A percentile compares a stretch with the other conserved stretches of the same genome.
These are phyloP conservation scores for Pichia pseudocactophila DNA, from an alignment of 805 yeast genomes.

Conservation along the genomic window DNA sequence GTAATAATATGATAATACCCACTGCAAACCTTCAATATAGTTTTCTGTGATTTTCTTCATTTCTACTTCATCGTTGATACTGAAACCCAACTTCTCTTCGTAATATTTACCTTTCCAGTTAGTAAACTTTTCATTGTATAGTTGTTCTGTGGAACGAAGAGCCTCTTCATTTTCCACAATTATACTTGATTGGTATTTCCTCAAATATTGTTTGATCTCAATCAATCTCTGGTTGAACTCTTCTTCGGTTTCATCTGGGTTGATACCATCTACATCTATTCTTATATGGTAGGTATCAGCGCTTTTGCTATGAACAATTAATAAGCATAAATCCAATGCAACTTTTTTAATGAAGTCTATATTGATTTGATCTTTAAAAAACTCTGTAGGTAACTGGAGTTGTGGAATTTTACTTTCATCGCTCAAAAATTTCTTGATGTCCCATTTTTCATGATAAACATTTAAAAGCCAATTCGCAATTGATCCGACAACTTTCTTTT, in stretches of 20 bases:
- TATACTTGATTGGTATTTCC: constrained; percentile 57
- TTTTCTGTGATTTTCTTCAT: constrained; percentile 62
- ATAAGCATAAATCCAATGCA: constrained; percentile 58
- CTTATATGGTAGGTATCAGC: constrained; percentile 48
- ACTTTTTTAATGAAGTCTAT: constrained; percentile 54
- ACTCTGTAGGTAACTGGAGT: constrained; percentile 38
- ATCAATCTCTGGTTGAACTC: constrained; percentile 47
- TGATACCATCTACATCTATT: constrained; percentile 66
- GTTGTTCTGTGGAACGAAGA: constrained; percentile 43
- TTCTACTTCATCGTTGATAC: constrained; percentile 49
- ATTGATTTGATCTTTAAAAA: constrained; percentile 36
- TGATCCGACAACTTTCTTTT: constrained; percentile 60
- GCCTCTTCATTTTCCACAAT: constrained; percentile 51
- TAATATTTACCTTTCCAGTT: constrained; percentile 85
- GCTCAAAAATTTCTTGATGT: constrained; percentile 23
- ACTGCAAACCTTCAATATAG: constrained; percentile 90
- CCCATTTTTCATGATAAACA: constrained; percentile 27
- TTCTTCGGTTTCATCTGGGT: constrained; percentile 58
- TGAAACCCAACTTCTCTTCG: constrained; percentile 65
- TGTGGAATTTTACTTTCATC: constrained; percentile 37
- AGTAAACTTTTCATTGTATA: constrained; percentile 67
- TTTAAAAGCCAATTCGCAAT: constrained; percentile 41
- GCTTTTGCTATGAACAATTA: constrained; percentile 55
- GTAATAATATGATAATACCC: constrained; percentile 91
- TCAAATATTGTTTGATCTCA: constrained; percentile 45